Conservation (phyloP, 192 early-diverging fungal genomes). For the Entomortierella chlamydospora region DNA sequence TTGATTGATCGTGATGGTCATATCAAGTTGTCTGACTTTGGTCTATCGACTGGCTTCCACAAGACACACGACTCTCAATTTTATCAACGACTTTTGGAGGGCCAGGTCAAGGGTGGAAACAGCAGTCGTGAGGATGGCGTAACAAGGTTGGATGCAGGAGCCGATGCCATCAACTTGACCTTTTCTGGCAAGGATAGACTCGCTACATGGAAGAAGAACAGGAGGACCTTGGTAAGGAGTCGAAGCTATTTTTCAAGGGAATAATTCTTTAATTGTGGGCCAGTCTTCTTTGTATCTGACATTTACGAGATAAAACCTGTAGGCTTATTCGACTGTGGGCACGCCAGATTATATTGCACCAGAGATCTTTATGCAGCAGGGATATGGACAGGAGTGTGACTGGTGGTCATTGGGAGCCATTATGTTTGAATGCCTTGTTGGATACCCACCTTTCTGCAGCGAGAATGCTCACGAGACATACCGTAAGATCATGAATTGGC, state of each 20-base stretch:
- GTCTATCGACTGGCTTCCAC: conserved; percentile 99
- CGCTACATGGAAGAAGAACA: conserved; percentile 98
- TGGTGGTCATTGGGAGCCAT: conserved; percentile 99
- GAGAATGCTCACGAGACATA: conserved; percentile 97
- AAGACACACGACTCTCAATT: conserved; percentile 98
- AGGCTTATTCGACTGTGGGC: conserved; percentile 97
- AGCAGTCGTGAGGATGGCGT: conserved; percentile 46
- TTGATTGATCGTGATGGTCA: conserved; percentile 99
- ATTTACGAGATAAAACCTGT: not conserved
- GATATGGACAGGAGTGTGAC: conserved; percentile 98
- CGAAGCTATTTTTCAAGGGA: too few relatives aligned
- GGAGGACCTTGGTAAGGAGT: conserved; percentile 82
- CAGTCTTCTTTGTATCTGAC: too few relatives aligned
- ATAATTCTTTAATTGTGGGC: too few relatives aligned
- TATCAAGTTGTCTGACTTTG: conserved; percentile 99
- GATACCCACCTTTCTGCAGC: conserved; percentile 98
- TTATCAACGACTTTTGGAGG: conserved; percentile 86
- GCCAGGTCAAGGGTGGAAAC: conserved; percentile 65
- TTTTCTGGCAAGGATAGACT: conserved; percentile 94
- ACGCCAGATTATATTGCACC: conserved; percentile 97
- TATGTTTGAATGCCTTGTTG: conserved; percentile 99
- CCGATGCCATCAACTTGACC: conserved; percentile 91
- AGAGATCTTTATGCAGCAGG: conserved; percentile 94
- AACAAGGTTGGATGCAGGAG: conserved; percentile 52
- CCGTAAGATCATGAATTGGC: conserved; percentile 98